Conservation (phyloP, 2,329 filamentous ascomycete genomes). For the Esteya vermicola region DNA sequence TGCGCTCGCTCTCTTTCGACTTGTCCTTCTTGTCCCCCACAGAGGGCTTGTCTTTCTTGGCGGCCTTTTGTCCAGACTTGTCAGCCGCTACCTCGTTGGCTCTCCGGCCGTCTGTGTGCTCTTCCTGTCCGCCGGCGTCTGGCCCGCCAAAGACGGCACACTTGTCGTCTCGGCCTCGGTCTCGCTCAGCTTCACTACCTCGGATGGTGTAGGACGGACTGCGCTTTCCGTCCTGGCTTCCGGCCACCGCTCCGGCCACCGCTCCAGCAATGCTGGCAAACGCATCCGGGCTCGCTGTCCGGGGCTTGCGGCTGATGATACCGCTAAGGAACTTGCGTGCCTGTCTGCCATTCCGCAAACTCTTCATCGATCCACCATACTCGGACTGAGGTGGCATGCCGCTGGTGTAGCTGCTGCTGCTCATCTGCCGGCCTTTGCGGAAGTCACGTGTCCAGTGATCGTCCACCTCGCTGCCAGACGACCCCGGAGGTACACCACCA, state of each 20-base stretch:
- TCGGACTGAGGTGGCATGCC: conserved; percentile 17
- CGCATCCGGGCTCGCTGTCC: conserved; percentile 15
- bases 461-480: conserved; percentile 35
- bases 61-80: background rate
- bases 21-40: background rate
- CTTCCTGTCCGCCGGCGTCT: no score
- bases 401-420: conserved; percentile 10
- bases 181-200: no score
- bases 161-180: background rate
- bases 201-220: no score
- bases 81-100: background rate
- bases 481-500: conserved; percentile 24
- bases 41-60: background rate
- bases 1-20: background rate
- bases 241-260: no score
- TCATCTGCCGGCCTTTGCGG: conserved; percentile 11
- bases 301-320: conserved; percentile 22
- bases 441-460: conserved; percentile 12
- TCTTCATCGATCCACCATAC: conserved; percentile 19
- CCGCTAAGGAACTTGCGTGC: conserved; percentile 27
- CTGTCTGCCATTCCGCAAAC: conserved; percentile 23
- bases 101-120: no score
- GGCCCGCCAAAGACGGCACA: no score
- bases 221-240: no score
- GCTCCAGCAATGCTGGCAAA: background rate